phyloP scores from a whole-genome alignment of 345 rosid genomes.

The Pelargonium nanum region DNA sequence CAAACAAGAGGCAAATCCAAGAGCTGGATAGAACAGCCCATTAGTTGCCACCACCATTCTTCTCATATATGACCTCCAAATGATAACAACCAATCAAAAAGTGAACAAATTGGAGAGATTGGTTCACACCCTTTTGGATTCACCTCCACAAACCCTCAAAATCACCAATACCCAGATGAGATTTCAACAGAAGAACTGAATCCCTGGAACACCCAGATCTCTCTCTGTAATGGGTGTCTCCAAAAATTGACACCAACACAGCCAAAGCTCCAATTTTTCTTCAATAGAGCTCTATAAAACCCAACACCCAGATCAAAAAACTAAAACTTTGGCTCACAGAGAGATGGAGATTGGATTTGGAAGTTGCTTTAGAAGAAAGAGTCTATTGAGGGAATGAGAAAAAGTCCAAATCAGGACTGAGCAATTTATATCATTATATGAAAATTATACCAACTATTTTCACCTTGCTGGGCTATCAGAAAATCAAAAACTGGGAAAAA shows the following conservation, averaged over 20 bases:
- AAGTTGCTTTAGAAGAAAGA: background rate
- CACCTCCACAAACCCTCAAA: background rate
- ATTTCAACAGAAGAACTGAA: background rate
- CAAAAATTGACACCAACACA: background rate
- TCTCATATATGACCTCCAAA: conserved; percentile 4
- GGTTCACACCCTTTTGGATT: no score
- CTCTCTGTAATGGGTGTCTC: background rate
- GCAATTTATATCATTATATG: no score
- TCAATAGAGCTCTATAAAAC: background rate
- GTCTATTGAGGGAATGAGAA: background rate
- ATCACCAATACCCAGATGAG: background rate
- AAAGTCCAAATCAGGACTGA: background rate
- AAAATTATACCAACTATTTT: no score
- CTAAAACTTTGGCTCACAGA: background rate
- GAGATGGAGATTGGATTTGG: background rate
- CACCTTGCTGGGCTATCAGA: no score
- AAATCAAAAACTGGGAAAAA: background rate
- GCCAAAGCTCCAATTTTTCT: background rate
- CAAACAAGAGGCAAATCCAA: conserved; percentile 72
- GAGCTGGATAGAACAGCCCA: conserved; percentile 52
- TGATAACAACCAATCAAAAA: conserved; percentile 9
- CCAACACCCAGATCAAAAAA: background rate
- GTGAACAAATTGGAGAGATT: background rate
- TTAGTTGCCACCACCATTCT: conserved; percentile 47
- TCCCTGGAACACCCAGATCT: background rate